Evolutionary conservation across 148 eudicot species (phyloP), one percentile per base, ranked within the genome.

Genomic region (Fagopyrum esculentum): DNA sequence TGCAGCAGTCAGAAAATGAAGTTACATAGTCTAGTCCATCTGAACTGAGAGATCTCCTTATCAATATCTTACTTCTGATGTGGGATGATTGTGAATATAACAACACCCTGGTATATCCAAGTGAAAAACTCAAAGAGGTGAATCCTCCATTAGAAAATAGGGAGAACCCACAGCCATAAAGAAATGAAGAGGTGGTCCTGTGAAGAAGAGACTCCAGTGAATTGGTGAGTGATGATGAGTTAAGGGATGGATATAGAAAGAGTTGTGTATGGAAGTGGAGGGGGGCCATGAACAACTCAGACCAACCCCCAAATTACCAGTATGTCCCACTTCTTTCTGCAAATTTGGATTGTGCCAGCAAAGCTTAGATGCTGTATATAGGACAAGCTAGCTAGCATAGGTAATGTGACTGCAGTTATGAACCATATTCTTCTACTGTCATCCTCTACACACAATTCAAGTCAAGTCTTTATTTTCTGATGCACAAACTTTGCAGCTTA

Each of bases 211-310:
- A 40, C 71, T 66, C 45, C 46, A 35, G 19, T 66, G 71, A 66
- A 66, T 66, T 13, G 46, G 17, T 40, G 17, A 66, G 40, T 66
- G 71, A 66, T 66, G 71, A 66, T 64, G 70, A 13, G 46, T 64
- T 64, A 6, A 43, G 68, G 30, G 68, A 61, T 61, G 43, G 44
- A 29, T 29, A 63, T 66, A 40, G 71, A 66, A 66, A 66, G 71
- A 66, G 71, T 6, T 66, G 71, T 66, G 71, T 43, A 5, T 66
- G 47, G 71, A 43, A 35, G 30, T 40, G 71, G 71, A 66, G 10
- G 46, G 47, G 71, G 71, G 71, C 47, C 71, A 66, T 35, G 71
- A 35, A 66, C 71, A 35, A 66, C 71, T 66, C 71, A 66, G 46
- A 63, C 69, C 69, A 63, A 63, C 69, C 69, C 45, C 16, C 45